phyloP scores from a whole-genome alignment of 768 basidiomycete species.

The Lactarius hengduanensis region DNA sequence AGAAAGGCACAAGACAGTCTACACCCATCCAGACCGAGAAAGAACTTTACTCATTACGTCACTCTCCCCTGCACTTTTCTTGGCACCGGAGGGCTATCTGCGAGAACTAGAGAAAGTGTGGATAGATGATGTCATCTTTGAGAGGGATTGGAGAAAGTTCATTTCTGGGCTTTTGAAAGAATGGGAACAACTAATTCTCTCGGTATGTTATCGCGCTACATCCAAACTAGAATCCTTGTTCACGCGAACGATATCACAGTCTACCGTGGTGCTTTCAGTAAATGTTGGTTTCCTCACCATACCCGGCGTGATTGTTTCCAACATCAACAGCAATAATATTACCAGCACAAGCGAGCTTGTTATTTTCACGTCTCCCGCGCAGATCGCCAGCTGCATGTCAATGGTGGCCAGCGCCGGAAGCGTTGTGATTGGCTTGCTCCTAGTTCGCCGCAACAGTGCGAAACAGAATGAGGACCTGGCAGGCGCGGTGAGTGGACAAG shows the following conservation, averaged over 20 bases:
- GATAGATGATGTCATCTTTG: not conserved
- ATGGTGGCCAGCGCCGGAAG: conserved; percentile 47
- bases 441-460: conserved; percentile 43
- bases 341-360: not conserved
- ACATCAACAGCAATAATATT: not conserved
- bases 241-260: conserved; percentile 17
- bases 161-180: not conserved
- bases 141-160: not conserved
- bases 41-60: not conserved
- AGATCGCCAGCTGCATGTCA: conserved; percentile 49
- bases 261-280: conserved; percentile 37
- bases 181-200: conserved; percentile 4
- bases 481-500: not conserved
- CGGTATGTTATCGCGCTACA: not conserved
- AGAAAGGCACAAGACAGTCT: not conserved
- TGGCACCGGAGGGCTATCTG: not conserved
- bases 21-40: not conserved
- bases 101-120: not conserved
- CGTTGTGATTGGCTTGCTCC: conserved; percentile 46
- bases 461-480: conserved; percentile 37
- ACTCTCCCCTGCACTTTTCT: not conserved
- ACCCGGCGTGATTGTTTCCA: conserved; percentile 29
- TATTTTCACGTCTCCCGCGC: not conserved
- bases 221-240: not conserved
- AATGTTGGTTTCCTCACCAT: conserved; percentile 38